Evolutionary conservation across 2,329 filamentous ascomycete genomes (phyloP).

Genomic region (Raffaelea arxii): DNA sequence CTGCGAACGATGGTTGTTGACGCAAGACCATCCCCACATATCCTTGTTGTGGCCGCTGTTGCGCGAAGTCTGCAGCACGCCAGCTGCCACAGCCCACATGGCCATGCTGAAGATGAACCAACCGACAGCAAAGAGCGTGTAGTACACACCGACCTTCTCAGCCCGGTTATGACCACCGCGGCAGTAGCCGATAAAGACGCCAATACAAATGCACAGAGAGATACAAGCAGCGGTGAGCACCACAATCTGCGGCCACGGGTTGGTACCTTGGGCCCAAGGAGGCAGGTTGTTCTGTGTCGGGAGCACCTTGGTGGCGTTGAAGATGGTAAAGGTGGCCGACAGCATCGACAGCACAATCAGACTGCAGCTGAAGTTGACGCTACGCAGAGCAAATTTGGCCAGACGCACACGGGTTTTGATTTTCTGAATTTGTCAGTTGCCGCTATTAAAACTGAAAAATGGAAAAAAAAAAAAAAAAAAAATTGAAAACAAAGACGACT

Average conservation of each 20-base stretch:
- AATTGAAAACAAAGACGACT: constrained; percentile 25
- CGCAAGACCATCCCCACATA: constrained; percentile 97
- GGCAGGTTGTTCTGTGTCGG: constrained; percentile 71
- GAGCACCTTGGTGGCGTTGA: constrained; percentile 74
- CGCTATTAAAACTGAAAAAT: neutral
- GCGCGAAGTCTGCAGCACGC: constrained; percentile 70
- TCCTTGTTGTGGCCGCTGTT: constrained; percentile 69
- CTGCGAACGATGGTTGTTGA: constrained; percentile 70
- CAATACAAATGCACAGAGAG: constrained; percentile 68
- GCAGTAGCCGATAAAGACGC: constrained; percentile 79
- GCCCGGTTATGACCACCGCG: constrained; percentile 79
- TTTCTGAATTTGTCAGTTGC: constrained; percentile 51
- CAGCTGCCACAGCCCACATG: constrained; percentile 85
- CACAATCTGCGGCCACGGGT: constrained; percentile 81
- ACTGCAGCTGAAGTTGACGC: constrained; percentile 94
- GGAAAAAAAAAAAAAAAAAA: neutral
- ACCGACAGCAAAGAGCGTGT: constrained; percentile 83
- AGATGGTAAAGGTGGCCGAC: constrained; percentile 79
- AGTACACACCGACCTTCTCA: constrained; percentile 90
- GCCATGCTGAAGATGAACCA: constrained; percentile 91
- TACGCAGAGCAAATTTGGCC: constrained; percentile 89
- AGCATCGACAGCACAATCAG: constrained; percentile 90
- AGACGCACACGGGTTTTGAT: constrained; percentile 84
- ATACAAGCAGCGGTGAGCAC: constrained; percentile 71
- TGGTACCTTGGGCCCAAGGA: constrained; percentile 71